Conservation (phyloP, 2,329 filamentous ascomycete genomes). For the Didymella pinodella region DNA sequence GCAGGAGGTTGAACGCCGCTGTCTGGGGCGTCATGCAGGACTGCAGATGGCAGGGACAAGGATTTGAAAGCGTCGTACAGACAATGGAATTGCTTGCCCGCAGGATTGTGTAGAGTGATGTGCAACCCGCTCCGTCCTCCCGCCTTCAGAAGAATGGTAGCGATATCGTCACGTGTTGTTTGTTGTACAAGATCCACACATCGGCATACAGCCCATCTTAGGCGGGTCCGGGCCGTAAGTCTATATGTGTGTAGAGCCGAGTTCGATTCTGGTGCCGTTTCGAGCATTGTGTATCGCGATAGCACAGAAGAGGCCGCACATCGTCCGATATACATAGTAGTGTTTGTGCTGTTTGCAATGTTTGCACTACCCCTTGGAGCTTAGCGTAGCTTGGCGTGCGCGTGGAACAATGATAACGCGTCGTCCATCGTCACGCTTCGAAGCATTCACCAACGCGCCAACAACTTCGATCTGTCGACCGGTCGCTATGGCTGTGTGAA, state of each 20-base stretch:
- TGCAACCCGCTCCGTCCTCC: conserved; percentile 17
- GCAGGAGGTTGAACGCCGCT: not conserved
- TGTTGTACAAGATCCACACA: conserved; percentile 13
- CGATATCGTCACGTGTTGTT: conserved; percentile 4
- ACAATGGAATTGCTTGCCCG: conserved; percentile 10
- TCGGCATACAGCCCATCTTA: conserved; percentile 5
- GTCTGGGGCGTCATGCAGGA: not conserved
- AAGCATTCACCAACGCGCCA: conserved; percentile 7
- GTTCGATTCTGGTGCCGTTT: not conserved
- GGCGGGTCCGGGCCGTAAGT: conserved; percentile 7
- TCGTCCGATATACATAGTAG: not conserved
- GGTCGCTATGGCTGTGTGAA: conserved; percentile 16
- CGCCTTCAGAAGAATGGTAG: conserved; percentile 1
- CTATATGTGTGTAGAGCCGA: not conserved
- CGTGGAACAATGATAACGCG: conserved; percentile 9
- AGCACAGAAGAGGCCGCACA: not conserved
- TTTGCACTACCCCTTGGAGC: not conserved
- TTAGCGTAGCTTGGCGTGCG: conserved; percentile 9
- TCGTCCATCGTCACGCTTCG: not conserved
- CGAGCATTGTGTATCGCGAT: not conserved
- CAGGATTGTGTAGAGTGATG: conserved; percentile 9
- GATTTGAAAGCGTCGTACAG: conserved; percentile 8
- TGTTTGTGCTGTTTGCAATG: conserved; percentile 15
- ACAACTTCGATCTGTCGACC: conserved; percentile 3
- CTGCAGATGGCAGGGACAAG: conserved; percentile 6